Evolutionary conservation across 345 rosid species (phyloP).

Genomic region (Odontarrhena argentea): DNA sequence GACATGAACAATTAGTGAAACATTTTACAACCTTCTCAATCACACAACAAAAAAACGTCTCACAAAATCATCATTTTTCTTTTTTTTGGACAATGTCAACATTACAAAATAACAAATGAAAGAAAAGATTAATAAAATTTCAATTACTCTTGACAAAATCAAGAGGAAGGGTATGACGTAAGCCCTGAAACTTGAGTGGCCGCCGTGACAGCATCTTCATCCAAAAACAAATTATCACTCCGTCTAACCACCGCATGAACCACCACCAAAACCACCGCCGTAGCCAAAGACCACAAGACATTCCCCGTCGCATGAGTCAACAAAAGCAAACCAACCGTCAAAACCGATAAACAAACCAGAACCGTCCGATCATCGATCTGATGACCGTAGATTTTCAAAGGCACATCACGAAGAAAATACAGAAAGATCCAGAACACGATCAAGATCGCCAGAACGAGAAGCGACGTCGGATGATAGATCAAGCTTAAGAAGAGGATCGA

Average conservation of each 20-base stretch:
- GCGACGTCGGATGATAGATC: slow-evolving; percentile 79
- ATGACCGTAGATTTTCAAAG: slow-evolving; percentile 53
- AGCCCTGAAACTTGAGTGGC: slow-evolving; percentile 37
- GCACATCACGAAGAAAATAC: slow-evolving; percentile 81
- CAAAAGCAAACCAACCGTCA: slow-evolving; percentile 65
- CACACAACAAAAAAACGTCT: background rate
- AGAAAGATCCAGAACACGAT: slow-evolving; percentile 70
- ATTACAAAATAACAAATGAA: too few species aligned
- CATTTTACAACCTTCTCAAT: slow-evolving; percentile 6
- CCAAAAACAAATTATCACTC: slow-evolving; percentile 61
- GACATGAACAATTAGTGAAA: background rate
- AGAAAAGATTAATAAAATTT: too few species aligned
- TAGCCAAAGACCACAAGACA: slow-evolving; percentile 54
- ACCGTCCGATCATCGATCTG: slow-evolving; percentile 67
- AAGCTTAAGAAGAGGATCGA: slow-evolving; percentile 65
- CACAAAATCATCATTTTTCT: too few species aligned
- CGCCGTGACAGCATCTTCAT: slow-evolving; percentile 57
- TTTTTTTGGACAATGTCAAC: too few species aligned
- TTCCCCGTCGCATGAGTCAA: slow-evolving; percentile 65
- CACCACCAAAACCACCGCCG: slow-evolving; percentile 55
- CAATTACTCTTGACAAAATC: background rate
- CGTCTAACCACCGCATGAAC: slow-evolving; percentile 68
- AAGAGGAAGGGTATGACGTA: slow-evolving; percentile 42
- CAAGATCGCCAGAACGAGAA: slow-evolving; percentile 65
- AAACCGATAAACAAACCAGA: slow-evolving; percentile 48